Evolutionary conservation across 371 early-diverging fungal genomes (phyloP), one percentile per base, ranked within the genome.

Genomic region (Syncephalastrum monosporum): DNA sequence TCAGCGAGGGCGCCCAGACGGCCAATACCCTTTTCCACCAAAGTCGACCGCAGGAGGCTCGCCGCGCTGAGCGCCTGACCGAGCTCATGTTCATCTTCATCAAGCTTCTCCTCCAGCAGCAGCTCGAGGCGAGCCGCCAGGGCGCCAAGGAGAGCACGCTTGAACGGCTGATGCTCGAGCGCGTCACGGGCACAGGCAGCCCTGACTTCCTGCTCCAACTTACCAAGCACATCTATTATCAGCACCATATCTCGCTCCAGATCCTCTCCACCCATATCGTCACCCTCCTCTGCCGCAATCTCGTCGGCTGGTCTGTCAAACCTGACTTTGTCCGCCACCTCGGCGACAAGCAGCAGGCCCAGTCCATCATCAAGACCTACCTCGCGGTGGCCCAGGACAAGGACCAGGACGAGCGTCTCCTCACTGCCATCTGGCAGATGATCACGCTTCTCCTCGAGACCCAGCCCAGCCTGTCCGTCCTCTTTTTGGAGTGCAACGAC

Each of bases 401-500:
- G n/a, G 46, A 55, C 23, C 73, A 71, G 48, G 56, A 60, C 19
- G 68, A 73, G 45, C 47, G 48, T 0, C 38, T 78, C 5, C 47
- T 75, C 17, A 53, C 75, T 5, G 60, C 72, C 19, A 68, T 75
- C 17, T 78, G 79, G 79, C 73, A 69, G 27, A 63, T 78, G 45
- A 51, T 78, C 19, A 73, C 69, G 8, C 55, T 59, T 0, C 48
- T 78, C 42, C 42, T 78, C 56, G 71, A 73, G 44, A 71, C 73
- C 0, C 79, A 78, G 24, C 79, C 79, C 16, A 72, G 75, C 14
- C 55, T 78, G 4, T 73, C 74, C 24, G 60, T 78, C 14, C 54
- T 78, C 38, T 78, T 78, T 48, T 57, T 78, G 41, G 79, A 78
- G 47, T 78, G 79, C 54, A 72, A 74, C n/a, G 79, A 78, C 52